Evolutionary conservation across 164 flowering plant species (phyloP).

Genomic region (Cinnamomum chago): DNA sequence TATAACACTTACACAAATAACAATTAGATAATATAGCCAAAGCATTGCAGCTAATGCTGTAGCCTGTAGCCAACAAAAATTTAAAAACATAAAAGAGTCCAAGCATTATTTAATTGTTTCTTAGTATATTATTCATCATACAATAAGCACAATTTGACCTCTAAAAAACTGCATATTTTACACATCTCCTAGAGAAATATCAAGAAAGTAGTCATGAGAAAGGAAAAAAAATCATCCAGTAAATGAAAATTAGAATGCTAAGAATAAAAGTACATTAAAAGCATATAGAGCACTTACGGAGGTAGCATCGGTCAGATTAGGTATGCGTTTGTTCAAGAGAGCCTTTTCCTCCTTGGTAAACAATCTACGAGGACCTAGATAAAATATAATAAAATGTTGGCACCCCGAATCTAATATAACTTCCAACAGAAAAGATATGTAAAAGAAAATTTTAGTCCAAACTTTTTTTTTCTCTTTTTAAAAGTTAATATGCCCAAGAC

Average conservation of each 20-base stretch:
- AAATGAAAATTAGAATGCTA: neutral
- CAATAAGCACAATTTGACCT: neutral
- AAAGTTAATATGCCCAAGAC: too few relatives aligned
- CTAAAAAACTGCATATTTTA: neutral
- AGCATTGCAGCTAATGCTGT: neutral
- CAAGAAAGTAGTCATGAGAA: too few relatives aligned
- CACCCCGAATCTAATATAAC: neutral
- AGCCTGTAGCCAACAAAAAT: neutral
- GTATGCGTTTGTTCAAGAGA: conserved; percentile 59
- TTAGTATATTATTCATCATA: neutral
- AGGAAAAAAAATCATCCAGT: neutral
- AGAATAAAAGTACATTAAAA: neutral
- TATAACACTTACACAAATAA: neutral
- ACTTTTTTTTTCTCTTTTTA: too few relatives aligned
- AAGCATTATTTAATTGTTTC: neutral
- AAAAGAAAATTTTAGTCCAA: neutral
- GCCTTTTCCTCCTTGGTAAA: conserved; percentile 77
- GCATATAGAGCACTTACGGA: conserved; percentile 55
- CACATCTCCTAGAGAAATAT: too few relatives aligned
- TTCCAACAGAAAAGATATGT: neutral
- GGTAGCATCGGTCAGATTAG: conserved; percentile 63
- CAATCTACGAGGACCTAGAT: conserved; percentile 53
- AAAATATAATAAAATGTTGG: conserved; percentile 7
- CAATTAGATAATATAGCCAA: neutral
- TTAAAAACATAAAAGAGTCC: neutral